These are phyloP conservation scores for Lathyrus tuberosus DNA, from an alignment of 306 rosid genomes.

Conservation along the genomic window DNA sequence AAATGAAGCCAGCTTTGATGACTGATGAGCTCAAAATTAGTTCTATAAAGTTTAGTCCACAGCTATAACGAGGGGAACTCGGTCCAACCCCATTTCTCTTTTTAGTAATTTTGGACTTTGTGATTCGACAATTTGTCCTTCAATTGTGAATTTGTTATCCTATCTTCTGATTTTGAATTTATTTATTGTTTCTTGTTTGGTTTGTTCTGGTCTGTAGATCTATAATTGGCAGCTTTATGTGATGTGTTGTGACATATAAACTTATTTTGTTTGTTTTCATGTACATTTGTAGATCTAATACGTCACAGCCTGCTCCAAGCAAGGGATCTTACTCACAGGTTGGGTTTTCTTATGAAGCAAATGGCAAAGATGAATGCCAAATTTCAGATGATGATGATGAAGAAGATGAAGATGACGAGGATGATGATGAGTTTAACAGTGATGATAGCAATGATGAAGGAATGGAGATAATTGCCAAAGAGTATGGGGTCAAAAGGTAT, in stretches of 20 bases:
- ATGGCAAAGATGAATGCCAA: conserved; percentile 83
- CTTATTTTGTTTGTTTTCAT: conserved; percentile 39
- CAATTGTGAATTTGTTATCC: not conserved
- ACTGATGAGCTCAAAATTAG: not conserved
- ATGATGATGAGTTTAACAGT: conserved; percentile 85
- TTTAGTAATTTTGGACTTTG: not conserved
- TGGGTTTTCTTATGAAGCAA: conserved; percentile 86
- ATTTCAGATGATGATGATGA: conserved; percentile 79
- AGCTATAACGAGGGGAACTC: not conserved
- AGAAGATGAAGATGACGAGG: conserved; percentile 82
- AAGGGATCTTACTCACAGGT: conserved; percentile 95
- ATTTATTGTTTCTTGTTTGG: not conserved
- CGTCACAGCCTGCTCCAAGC: conserved; percentile 70
- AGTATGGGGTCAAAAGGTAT: conserved; percentile 87
- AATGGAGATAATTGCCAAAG: conserved; percentile 93
- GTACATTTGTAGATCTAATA: conserved; percentile 62
- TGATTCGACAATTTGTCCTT: not conserved
- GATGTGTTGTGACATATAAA: conserved; percentile 20
- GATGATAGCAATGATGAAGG: conserved; percentile 98
- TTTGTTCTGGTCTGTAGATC: conserved; percentile 12
- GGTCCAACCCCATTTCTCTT: not conserved
- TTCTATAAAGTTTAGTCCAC: not conserved
- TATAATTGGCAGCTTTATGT: conserved; percentile 8
- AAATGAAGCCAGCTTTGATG: conserved; percentile 2
- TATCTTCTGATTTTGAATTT: not conserved